A percentile compares a stretch with the other conserved stretches of the same genome.
Conservation (phyloP, 192 early-diverging fungal genomes). For the Allomyces javanicus region DNA sequence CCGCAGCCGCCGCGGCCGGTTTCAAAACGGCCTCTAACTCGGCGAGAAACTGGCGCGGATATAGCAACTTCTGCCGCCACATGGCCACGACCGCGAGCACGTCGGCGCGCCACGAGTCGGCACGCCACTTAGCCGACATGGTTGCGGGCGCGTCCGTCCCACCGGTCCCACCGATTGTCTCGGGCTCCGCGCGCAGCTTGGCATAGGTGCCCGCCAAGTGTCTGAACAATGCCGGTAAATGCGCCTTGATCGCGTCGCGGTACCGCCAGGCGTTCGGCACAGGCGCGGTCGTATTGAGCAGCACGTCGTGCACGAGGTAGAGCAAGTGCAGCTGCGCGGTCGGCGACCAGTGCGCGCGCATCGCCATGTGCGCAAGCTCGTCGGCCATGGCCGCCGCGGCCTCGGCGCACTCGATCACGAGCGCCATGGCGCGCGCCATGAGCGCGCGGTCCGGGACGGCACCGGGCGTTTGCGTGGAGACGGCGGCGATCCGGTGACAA, state of each 20-base stretch:
- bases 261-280: constrained; percentile 79
- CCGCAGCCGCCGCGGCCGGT: no score
- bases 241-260: constrained; percentile 18
- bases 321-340: constrained; percentile 48
- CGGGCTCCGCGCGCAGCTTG: no score
- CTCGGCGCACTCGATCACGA: constrained; percentile 63
- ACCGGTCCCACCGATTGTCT: no score
- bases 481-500: constrained; percentile 25
- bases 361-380: constrained; percentile 37
- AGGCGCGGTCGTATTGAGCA: constrained; percentile 64
- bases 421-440: constrained; percentile 63
- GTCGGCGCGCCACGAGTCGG: no score
- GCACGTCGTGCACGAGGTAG: constrained; percentile 71
- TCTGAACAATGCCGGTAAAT: no score
- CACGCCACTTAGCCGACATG: no score
- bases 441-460: constrained; percentile 22
- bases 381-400: constrained; percentile 53
- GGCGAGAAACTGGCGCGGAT: no score
- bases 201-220: no score
- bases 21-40: no score
- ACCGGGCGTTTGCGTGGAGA: constrained; percentile 22
- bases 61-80: no score
- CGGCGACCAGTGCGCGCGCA: constrained; percentile 31
- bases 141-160: no score
- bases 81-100: no score